A percentile compares a stretch with the other conserved stretches of the same genome.
These are phyloP conservation scores for Botrytis galanthina DNA, from an alignment of 2,329 filamentous ascomycete genomes.

Conservation along the genomic window DNA sequence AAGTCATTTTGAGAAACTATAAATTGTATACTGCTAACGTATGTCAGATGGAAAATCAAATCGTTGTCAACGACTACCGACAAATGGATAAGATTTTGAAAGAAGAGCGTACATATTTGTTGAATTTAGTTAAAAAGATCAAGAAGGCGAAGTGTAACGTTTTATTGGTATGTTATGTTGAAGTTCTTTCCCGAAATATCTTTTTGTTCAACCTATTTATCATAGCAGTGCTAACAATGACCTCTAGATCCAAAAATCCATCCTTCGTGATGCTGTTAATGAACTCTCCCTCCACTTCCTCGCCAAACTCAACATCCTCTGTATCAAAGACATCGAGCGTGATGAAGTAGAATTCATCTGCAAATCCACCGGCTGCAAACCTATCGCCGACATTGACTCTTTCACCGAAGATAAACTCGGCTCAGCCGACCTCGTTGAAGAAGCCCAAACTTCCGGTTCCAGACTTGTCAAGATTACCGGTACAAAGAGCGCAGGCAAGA, in stretches of 20 bases:
- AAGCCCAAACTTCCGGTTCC: constrained; percentile 81
- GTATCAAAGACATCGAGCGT: constrained; percentile 95
- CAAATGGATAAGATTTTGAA: constrained; percentile 99
- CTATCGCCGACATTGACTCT: constrained; percentile 95
- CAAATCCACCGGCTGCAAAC: constrained; percentile 99
- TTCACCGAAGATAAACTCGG: constrained; percentile 99
- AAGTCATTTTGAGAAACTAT: constrained; percentile 38
- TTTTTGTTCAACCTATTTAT: background rate
- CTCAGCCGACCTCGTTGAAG: constrained; percentile 88
- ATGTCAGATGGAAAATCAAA: constrained; percentile 93
- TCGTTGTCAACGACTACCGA: constrained; percentile 97
- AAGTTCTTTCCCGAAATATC: background rate
- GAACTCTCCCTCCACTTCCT: constrained; percentile 97
- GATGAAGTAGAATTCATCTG: constrained; percentile 99
- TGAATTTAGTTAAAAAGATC: constrained; percentile 99
- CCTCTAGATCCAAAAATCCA: constrained; percentile 96
- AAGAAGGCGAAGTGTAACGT: constrained; percentile 99
- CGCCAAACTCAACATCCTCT: constrained; percentile 92
- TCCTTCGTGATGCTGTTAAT: constrained; percentile 95
- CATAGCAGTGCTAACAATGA: background rate
- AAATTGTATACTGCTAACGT: constrained; percentile 24
- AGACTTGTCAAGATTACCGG: constrained; percentile 95
- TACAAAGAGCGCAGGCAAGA: constrained; percentile 80
- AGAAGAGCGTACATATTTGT: constrained; percentile 94
- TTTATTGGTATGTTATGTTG: constrained; percentile 17